Percentiles rank a stretch among this genome's conserved stretches.
These are phyloP conservation scores for Paramecium caudatum DNA, from an alignment of 73 alveolate species.

Conservation along the genomic window DNA sequence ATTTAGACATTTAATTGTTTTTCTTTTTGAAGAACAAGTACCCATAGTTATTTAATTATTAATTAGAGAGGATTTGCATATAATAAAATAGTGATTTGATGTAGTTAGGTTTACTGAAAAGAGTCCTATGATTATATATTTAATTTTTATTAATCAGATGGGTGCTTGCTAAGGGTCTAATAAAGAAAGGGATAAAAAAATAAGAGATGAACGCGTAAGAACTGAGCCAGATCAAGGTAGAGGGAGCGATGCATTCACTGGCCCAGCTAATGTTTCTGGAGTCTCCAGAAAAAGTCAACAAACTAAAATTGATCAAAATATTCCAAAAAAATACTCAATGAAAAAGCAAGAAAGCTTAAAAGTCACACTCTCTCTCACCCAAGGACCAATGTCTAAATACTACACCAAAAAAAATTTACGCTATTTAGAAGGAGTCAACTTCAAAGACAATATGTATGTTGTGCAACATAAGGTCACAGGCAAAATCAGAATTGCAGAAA, in stretches of 20 bases:
- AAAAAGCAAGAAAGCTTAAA: conserved; percentile 34
- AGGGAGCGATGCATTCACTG: conserved; percentile 33
- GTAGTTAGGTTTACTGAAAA: no score
- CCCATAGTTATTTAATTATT: conserved; percentile 8
- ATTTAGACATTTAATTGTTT: neutral
- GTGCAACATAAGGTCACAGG: conserved; percentile 45
- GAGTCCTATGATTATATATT: no score
- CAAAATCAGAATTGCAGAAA: conserved; percentile 12
- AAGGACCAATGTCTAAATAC: neutral
- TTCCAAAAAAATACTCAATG: neutral
- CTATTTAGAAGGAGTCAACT: conserved; percentile 26
- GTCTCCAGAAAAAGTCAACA: conserved; percentile 11
- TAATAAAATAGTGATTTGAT: no score
- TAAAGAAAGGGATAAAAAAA: neutral
- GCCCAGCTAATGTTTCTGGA: neutral
- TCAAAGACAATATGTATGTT: conserved; percentile 43
- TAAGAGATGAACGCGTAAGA: conserved; percentile 15
- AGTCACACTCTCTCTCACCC: conserved; percentile 16
- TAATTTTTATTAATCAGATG: no score
- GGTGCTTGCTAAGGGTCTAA: conserved; percentile 40
- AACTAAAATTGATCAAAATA: neutral
- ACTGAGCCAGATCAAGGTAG: conserved; percentile 45
- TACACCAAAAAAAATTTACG: conserved; percentile 13
- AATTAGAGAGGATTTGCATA: no score
- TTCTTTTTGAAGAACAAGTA: neutral